phyloP scores from a whole-genome alignment of 768 basidiomycete species.

The Dioszegia hungarica region DNA sequence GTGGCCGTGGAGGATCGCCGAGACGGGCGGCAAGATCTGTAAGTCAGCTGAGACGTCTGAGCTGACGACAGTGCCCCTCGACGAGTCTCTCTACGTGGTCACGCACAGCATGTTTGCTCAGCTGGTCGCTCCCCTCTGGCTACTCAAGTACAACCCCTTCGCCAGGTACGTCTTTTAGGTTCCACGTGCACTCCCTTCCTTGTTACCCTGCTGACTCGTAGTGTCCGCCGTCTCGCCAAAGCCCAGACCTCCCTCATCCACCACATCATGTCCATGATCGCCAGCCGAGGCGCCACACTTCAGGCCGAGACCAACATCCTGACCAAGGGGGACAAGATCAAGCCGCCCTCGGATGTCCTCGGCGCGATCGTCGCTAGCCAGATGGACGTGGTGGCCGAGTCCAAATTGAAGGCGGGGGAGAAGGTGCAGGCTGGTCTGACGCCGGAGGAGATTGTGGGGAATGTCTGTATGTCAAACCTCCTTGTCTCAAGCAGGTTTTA shows the following conservation, averaged over 20 bases:
- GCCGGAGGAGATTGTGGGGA: slow-evolving; percentile 35
- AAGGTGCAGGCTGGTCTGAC: slow-evolving; percentile 21
- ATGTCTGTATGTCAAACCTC: slow-evolving; percentile 26
- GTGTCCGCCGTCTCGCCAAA: slow-evolving; percentile 12
- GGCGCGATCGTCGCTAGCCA: slow-evolving; percentile 25
- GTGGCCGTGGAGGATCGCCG: slow-evolving; percentile 14
- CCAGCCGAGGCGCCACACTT: slow-evolving; percentile 6
- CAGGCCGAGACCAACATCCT: neutral
- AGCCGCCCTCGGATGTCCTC: slow-evolving; percentile 18
- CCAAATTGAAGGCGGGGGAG: slow-evolving; percentile 2
- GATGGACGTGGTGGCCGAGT: slow-evolving; percentile 22
- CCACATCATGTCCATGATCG: slow-evolving; percentile 19
- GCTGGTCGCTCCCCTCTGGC: slow-evolving; percentile 16
- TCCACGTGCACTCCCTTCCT: too few relatives aligned
- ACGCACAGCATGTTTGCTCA: slow-evolving; percentile 15
- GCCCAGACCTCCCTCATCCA: slow-evolving; percentile 13
- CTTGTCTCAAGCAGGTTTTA: neutral
- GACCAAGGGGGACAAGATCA: slow-evolving; percentile 5
- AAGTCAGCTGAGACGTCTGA: neutral
- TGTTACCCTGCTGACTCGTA: neutral
- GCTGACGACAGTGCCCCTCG: slow-evolving; percentile 17
- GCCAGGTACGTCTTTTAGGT: slow-evolving; percentile 6
- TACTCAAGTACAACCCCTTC: slow-evolving; percentile 9
- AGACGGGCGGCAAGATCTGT: slow-evolving; percentile 14
- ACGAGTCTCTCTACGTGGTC: slow-evolving; percentile 19